Base-by-base conservation (phyloP, 2,329 filamentous ascomycete species). In the Trichoderma sp. region DNA sequence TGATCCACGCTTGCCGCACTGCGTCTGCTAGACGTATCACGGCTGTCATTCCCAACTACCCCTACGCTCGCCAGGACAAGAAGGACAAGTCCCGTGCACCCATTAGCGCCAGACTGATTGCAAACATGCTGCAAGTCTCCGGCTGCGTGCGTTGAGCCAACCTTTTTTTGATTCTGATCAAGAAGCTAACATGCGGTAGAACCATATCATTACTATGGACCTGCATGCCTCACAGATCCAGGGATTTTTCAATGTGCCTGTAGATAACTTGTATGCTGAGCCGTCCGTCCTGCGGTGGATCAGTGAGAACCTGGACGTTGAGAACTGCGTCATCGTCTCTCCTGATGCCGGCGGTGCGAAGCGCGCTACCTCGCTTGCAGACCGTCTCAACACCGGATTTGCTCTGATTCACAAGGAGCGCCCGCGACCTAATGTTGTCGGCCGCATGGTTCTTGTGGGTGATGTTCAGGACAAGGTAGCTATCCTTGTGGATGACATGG, bases 401-500 rank as follows among this genome's bases (percentile, higher is more conserved):
- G 95, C 95, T 9, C 89, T 98, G 69, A 98, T 98, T 76, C 95
- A 98, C 88, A 98, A 98, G 85, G 95, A 98, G 83, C 93, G 95
- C 71, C 92, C 94, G 6, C 90, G 93, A 6, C 85, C 85, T 72
- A 97, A 97, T 78, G 94, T 97, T 79, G 94, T 97, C 73, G 94
- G 92, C 11, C 91, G 93, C 77, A 97, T 97, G 94, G 93, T 84
- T 1, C 91, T 99, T n/a, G 95, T 98, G 65, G 96, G 96, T 75
- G 94, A 97, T 75, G 96, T 98, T 61, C 88, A 90, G 75, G 93
- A 93, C 83, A 96, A 96, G 84, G 91, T 95, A 34, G 95, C 95
- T 73, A 98, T 99, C 79, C 90, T 99, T 63, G 95, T 99, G 68
- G 95, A 98, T 80, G 95, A 98, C 80, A 98, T 98, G 94, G 95